Base-by-base conservation (phyloP, 2,329 filamentous ascomycete genomes). In the Colletotrichum magnum region DNA sequence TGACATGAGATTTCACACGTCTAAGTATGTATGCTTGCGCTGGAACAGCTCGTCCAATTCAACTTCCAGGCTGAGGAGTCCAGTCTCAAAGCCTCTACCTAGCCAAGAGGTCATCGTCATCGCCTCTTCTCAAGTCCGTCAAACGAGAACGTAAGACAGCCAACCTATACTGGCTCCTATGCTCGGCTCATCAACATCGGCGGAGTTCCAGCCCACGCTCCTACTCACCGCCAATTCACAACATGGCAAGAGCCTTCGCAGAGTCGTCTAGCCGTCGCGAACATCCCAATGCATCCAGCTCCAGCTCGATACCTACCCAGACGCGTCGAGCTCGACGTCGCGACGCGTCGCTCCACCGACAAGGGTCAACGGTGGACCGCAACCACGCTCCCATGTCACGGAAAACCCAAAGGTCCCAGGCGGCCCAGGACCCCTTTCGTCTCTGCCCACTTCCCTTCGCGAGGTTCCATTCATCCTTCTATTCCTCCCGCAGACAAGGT, bases 361-460 rank as follows among this genome's bases (percentile, higher is more conserved):
- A n/a, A 28, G 28, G 48, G 28, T 32, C 6, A 6, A 16, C 41
- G 13, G 41, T 43, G 41, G 41, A 36, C 53, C 62, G 57, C 50
- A 57, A 43, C 59, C 64, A 58, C 64, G 64, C 39, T 50, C 52
- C 59, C 64, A 58, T 64, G 59, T 47, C 52, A 18, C 32, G 21
- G 39, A 41, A 53, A 56, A 18, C 28, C 28, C 28, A 32, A 32
- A 32, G 28, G 28, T 32, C 28, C 45, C 59, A 15, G 24, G 26
- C 24, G 58, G 58, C 64, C 59, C 24, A 53, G 52, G 53, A 63
- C 60, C 68, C 64, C 58, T 62, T 63, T 41, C 28, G 45, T 51
- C n/a, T n/a, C 32, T 28, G 9, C 28, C 53, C 45, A 43, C 54
- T 32, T 50, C 43, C 54, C 26, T 32, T 15, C 47, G 16, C 58